Percentiles rank a stretch among this genome's conserved stretches.
phyloP scores from a whole-genome alignment of 2,329 filamentous ascomycete genomes.

The Aspergillus novofumigatus region DNA sequence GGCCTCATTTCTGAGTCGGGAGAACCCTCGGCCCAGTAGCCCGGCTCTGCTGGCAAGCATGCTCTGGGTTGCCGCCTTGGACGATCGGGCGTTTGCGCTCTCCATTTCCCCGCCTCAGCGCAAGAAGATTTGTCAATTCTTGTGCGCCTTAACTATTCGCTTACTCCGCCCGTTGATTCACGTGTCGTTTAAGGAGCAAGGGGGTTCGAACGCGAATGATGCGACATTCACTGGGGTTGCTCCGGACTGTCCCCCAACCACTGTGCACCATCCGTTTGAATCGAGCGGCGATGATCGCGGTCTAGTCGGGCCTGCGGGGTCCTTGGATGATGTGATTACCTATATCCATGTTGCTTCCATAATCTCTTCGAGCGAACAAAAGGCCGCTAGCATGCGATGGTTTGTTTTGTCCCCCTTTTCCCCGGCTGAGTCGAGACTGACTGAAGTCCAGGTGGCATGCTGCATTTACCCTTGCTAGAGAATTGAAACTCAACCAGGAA shows the following conservation, averaged over 20 bases:
- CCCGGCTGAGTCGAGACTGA: conserved; percentile 2
- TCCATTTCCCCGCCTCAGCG: conserved; percentile 79
- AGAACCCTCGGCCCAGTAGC: conserved; percentile 73
- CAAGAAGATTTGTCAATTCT: conserved; percentile 79
- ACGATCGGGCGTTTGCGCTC: conserved; percentile 79
- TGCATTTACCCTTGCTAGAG: conserved; percentile 83
- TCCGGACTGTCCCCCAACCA: conserved; percentile 72
- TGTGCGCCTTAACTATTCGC: conserved; percentile 79
- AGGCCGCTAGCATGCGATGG: conserved; percentile 89
- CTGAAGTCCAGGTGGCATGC: conserved; percentile 65
- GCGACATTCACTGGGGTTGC: conserved; percentile 57
- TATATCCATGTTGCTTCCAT: conserved; percentile 91
- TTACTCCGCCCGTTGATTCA: conserved; percentile 84
- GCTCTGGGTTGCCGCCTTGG: conserved; percentile 95
- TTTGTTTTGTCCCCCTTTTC: conserved; percentile 13
- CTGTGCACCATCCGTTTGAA: conserved; percentile 50
- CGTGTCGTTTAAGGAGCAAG: conserved; percentile 54
- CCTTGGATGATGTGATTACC: conserved; percentile 81
- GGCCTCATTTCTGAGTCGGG: conserved; percentile 76
- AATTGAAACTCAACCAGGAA: conserved; percentile 82
- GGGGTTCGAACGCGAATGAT: conserved; percentile 38
- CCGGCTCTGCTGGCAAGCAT: conserved; percentile 87
- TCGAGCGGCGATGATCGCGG: conserved; percentile 53
- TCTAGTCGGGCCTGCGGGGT: conserved; percentile 57
- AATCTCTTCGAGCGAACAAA: conserved; percentile 89